Evolutionary conservation across 768 basidiomycete genomes (phyloP).

Genomic region (Suillus placidus): DNA sequence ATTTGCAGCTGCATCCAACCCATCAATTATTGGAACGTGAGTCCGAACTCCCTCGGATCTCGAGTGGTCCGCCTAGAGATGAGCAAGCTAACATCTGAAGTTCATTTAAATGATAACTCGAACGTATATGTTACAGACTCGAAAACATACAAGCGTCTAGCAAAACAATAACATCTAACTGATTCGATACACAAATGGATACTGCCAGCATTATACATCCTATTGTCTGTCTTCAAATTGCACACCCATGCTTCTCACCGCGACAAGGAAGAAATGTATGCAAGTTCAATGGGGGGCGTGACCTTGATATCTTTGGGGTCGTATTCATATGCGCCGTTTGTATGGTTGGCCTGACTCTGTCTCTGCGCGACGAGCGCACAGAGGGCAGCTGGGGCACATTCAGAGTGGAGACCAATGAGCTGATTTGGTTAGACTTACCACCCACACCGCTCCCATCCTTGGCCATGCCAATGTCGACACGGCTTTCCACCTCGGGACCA

Average conservation of each 20-base stretch:
- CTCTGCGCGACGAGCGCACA: slow-evolving; percentile 61
- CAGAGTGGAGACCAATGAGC: slow-evolving; percentile 11
- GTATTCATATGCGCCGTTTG: slow-evolving; percentile 12
- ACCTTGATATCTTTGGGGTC: slow-evolving; percentile 16
- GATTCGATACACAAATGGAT: slow-evolving; percentile 9
- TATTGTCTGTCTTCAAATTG: slow-evolving; percentile 2
- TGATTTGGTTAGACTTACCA: slow-evolving; percentile 57
- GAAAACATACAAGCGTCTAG: slow-evolving; percentile 1
- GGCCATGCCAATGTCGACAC: slow-evolving; percentile 86
- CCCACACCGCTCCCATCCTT: slow-evolving; percentile 98
- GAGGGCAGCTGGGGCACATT: slow-evolving; percentile 65
- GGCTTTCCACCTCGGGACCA: slow-evolving; percentile 77
- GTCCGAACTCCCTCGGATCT: neutral
- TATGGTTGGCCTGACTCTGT: slow-evolving; percentile 22
- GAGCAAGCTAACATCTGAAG: neutral
- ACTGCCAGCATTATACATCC: slow-evolving; percentile 7
- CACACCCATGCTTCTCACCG: slow-evolving; percentile 15
- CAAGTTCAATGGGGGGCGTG: slow-evolving; percentile 15
- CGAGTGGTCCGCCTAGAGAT: neutral
- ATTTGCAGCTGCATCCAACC: neutral
- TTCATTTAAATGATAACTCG: neutral
- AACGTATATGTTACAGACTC: neutral
- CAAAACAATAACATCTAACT: slow-evolving; percentile 4
- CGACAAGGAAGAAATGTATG: slow-evolving; percentile 25
- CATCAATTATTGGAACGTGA: neutral